Percentiles rank a stretch among this genome's conserved stretches.
These are phyloP conservation scores for Phytophthora brassicae DNA, from an alignment of 352 stramenopile species.

Conservation along the genomic window DNA sequence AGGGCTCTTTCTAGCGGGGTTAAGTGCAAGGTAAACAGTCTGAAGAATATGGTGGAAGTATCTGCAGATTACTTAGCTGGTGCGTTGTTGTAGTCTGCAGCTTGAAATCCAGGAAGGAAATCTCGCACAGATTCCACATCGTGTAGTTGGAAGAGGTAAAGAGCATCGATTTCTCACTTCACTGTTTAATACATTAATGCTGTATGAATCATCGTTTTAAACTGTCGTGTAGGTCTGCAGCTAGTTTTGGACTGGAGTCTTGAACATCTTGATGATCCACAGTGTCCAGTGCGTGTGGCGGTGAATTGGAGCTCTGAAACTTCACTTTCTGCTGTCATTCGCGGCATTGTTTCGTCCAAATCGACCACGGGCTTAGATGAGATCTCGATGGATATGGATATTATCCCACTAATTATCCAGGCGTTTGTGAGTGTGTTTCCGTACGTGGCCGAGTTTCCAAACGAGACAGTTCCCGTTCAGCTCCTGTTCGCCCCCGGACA, in stretches of 20 bases:
- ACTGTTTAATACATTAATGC: not conserved
- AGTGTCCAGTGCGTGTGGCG: conserved; percentile 43
- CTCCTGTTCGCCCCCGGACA: conserved; percentile 38
- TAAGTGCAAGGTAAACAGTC: conserved; percentile 30
- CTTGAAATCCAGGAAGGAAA: conserved; percentile 42
- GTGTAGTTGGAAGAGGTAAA: conserved; percentile 39
- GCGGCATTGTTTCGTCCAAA: conserved; percentile 49
- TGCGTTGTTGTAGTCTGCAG: conserved; percentile 32
- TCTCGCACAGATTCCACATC: conserved; percentile 31
- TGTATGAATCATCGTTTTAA: not conserved
- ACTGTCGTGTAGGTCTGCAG: conserved; percentile 38
- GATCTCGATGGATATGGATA: conserved; percentile 5
- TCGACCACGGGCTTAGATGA: conserved; percentile 16
- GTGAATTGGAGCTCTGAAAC: conserved; percentile 49
- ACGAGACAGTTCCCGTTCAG: conserved; percentile 47
- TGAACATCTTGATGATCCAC: conserved; percentile 41
- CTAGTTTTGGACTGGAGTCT: conserved; percentile 51
- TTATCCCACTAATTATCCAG: conserved; percentile 46
- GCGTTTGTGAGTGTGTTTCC: conserved; percentile 47
- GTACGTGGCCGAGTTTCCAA: conserved; percentile 39
- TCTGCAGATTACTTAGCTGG: not conserved
- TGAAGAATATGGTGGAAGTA: not conserved
- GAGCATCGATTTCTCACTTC: not conserved
- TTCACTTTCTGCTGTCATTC: conserved; percentile 42
- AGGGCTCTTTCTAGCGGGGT: conserved; percentile 38